These are phyloP conservation scores for Cryomyces minteri DNA, from an alignment of 495 filamentous ascomycete species.

Conservation along the genomic window DNA sequence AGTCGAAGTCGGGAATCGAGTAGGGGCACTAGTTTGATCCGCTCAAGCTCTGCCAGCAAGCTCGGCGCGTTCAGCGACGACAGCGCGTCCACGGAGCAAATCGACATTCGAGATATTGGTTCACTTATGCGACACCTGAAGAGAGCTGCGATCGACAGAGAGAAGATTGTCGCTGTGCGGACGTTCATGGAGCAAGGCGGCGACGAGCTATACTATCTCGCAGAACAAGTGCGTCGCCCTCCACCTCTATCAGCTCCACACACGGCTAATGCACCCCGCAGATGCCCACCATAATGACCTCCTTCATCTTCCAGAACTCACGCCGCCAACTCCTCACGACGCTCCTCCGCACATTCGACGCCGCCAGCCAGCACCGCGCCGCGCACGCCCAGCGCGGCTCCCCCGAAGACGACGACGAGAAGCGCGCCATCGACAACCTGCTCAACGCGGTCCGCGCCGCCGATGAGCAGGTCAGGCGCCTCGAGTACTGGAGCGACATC, in stretches of 20 bases:
- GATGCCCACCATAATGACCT: slow-evolving; percentile 70
- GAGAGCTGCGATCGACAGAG: slow-evolving; percentile 59
- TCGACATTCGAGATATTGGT: slow-evolving; percentile 31
- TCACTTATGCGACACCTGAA: slow-evolving; percentile 46
- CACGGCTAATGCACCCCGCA: slow-evolving; percentile 3
- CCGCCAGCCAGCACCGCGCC: slow-evolving; percentile 20
- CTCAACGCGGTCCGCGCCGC: slow-evolving; percentile 38
- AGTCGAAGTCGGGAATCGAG: slow-evolving; percentile 15
- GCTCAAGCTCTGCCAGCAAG: not conserved
- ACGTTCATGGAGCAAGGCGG: slow-evolving; percentile 64
- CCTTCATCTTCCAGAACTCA: slow-evolving; percentile 80
- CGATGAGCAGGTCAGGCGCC: slow-evolving; percentile 43
- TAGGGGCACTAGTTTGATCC: not conserved
- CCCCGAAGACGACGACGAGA: slow-evolving; percentile 11
- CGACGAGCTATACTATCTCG: slow-evolving; percentile 62
- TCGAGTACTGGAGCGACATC: slow-evolving; percentile 64
- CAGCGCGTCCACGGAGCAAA: slow-evolving; percentile 7
- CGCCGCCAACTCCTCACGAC: slow-evolving; percentile 53
- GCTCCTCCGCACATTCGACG: slow-evolving; percentile 43
- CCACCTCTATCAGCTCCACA: not conserved
- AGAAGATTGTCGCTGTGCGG: slow-evolving; percentile 66
- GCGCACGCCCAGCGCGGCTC: slow-evolving; percentile 7
- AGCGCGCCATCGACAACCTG: slow-evolving; percentile 31
- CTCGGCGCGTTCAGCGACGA: not conserved
- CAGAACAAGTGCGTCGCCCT: slow-evolving; percentile 30